Base-by-base conservation (phyloP, 2,329 filamentous ascomycete species). In the Cladosporium sp. region DNA sequence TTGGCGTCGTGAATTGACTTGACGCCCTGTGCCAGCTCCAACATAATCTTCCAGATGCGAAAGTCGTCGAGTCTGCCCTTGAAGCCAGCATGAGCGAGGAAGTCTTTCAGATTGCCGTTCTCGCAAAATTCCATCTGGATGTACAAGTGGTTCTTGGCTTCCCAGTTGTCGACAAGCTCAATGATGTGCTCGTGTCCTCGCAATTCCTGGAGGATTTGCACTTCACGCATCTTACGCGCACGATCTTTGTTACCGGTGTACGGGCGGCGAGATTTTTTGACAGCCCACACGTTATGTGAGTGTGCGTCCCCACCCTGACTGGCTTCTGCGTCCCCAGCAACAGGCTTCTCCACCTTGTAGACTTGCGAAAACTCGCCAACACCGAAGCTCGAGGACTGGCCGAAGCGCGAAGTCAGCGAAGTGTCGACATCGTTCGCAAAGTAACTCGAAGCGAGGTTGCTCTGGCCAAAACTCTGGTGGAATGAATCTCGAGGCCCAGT, bases 81-180 rank as follows among this genome's bases (percentile, higher is more conserved):
- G 54, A 85, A 79, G 19, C 93, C 93, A 54, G 89, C 83, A 52
- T 86, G 82, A n/a, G 82, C 80, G 24, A 99, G 77, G 65, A 97
- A 99, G 13, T 83, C 79, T 65, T 95, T 87, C 38, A 99, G 74
- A 54, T 89, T 95, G 13, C 93, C 93, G 66, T 96, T 89, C 66
- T 96, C 91, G 64, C 93, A 99, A 66, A 85, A 97, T 65, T 99
- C 93, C 0, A 91, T 97, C 73, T 97, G 92, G 54, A 99, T 97
- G 72, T 96, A 99, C 8, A 99, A 80, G 64, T 92, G 84, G 51
- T 81, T 80, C 58, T 88, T 83, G 54, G 86, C 79, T 69, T 96
- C 92, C 93, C 93, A 99, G 65, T 84, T 85, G 61, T 95, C 84
- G 49, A 90, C 77, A 59, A 92, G 87, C 56, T 88, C 83, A 47